Conservation (phyloP, 768 basidiomycete species). For the Crassisporium funariophilum region DNA sequence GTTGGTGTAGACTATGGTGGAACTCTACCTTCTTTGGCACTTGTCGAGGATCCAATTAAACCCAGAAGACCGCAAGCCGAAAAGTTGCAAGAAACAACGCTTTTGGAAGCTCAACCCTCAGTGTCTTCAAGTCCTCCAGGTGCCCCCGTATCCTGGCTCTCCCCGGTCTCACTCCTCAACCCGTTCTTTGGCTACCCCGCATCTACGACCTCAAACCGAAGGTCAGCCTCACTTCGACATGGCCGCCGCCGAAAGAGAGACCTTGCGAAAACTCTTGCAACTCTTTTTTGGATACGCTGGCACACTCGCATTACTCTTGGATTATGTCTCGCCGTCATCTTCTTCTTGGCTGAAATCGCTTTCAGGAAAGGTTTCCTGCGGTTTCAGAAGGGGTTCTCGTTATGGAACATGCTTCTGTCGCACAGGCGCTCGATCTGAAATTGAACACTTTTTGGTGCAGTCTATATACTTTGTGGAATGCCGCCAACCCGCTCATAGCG, state of each 20-base stretch:
- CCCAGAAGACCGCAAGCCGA: slow-evolving; percentile 20
- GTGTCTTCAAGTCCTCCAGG: slow-evolving; percentile 8
- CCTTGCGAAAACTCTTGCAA: slow-evolving; percentile 58
- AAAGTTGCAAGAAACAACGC: slow-evolving; percentile 5
- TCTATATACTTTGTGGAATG: not conserved
- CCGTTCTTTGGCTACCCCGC: slow-evolving; percentile 79
- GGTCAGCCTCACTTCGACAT: slow-evolving; percentile 49
- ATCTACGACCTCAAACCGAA: slow-evolving; percentile 28
- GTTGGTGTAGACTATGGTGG: slow-evolving; percentile 66
- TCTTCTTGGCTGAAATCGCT: slow-evolving; percentile 30
- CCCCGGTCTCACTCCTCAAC: slow-evolving; percentile 63
- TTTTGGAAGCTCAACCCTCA: slow-evolving; percentile 11
- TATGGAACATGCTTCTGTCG: slow-evolving; percentile 13
- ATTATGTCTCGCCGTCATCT: slow-evolving; percentile 32
- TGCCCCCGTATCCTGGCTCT: slow-evolving; percentile 31
- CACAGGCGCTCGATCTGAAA: slow-evolving; percentile 5
- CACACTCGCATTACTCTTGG: slow-evolving; percentile 40
- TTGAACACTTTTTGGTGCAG: not conserved
- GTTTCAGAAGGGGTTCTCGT: slow-evolving; percentile 19
- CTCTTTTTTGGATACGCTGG: slow-evolving; percentile 73
- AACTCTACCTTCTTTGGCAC: slow-evolving; percentile 49
- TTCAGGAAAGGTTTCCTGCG: slow-evolving; percentile 19
- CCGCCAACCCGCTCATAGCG: not conserved
- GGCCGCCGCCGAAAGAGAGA: slow-evolving; percentile 73
- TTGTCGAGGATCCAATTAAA: slow-evolving; percentile 53